Evolutionary conservation across 768 basidiomycete genomes (phyloP).

Genomic region (Heimioporus sp.): DNA sequence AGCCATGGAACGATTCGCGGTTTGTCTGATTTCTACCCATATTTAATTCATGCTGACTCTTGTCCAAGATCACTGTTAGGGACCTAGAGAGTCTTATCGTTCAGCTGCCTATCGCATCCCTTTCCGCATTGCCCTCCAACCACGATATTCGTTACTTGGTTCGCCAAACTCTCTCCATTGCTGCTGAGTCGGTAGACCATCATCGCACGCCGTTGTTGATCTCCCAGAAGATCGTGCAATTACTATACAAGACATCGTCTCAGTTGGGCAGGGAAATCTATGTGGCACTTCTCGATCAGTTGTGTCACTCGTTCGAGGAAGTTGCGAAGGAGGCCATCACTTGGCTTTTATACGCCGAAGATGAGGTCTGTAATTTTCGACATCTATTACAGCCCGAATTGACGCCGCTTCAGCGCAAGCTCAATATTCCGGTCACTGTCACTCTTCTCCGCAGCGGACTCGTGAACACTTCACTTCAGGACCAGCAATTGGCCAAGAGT

Average conservation of each 20-base stretch:
- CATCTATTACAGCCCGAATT: background rate
- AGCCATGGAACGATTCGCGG: conserved; percentile 85
- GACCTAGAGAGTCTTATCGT: conserved; percentile 82
- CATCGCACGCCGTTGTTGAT: conserved; percentile 87
- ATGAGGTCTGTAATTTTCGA: conserved; percentile 61
- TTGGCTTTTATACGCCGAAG: conserved; percentile 95
- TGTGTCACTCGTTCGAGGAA: conserved; percentile 87
- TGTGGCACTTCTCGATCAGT: conserved; percentile 81
- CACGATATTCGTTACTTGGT: conserved; percentile 86
- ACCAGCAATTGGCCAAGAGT: conserved; percentile 87
- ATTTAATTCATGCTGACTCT: conserved; percentile 1
- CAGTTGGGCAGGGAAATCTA: conserved; percentile 92
- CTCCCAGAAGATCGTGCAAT: conserved; percentile 95
- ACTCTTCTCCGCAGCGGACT: conserved; percentile 84
- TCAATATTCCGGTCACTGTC: conserved; percentile 91
- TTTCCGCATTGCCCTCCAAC: conserved; percentile 71
- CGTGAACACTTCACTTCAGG: conserved; percentile 73
- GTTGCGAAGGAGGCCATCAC: conserved; percentile 96
- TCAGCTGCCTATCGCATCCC: conserved; percentile 69
- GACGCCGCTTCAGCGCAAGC: conserved; percentile 69
- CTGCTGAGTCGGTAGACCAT: conserved; percentile 74
- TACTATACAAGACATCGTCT: conserved; percentile 85
- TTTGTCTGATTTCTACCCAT: conserved; percentile 33
- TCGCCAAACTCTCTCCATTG: conserved; percentile 77
- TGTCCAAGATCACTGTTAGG: conserved; percentile 26